phyloP scores from a whole-genome alignment of 495 filamentous ascomycete species.

The Daldinia bambusicola region DNA sequence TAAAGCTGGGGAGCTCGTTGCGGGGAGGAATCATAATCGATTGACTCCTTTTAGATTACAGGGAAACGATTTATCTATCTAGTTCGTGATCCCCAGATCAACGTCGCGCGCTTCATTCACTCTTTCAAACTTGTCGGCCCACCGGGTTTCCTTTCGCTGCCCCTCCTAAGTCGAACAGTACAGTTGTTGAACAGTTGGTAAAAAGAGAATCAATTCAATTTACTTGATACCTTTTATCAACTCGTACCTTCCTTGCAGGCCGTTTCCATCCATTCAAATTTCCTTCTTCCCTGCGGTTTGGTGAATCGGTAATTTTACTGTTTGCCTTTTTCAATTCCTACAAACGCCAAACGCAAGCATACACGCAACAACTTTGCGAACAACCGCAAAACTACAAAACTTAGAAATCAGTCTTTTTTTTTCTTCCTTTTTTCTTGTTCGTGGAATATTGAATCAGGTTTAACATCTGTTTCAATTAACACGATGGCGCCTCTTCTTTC shows the following conservation, averaged over 20 bases:
- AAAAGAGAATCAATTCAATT: background rate
- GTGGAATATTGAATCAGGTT: background rate
- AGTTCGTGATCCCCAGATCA: constrained; percentile 18
- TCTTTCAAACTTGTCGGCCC: constrained; percentile 2
- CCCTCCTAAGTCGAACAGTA: background rate
- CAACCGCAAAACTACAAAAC: background rate
- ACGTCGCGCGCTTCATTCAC: constrained; percentile 26
- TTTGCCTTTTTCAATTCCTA: background rate
- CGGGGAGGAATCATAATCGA: constrained; percentile 5
- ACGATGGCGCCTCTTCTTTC: constrained; percentile 20
- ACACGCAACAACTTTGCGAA: background rate
- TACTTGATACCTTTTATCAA: background rate
- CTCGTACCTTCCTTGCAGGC: background rate
- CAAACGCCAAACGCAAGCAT: constrained; percentile 1
- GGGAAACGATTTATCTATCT: constrained; percentile 28
- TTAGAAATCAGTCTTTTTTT: background rate
- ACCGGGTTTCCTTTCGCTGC: constrained; percentile 4
- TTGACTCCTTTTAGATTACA: constrained; percentile 4
- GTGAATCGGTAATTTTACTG: constrained; percentile 7
- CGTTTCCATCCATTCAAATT: constrained; percentile 1
- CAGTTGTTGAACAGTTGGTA: background rate
- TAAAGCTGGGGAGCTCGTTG: constrained; percentile 6
- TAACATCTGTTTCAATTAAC: constrained; percentile 10
- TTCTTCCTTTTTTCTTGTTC: no score
- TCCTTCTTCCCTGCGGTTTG: background rate